Base-by-base conservation (phyloP, 2,329 filamentous ascomycete species). In the Fusarium hostae region DNA sequence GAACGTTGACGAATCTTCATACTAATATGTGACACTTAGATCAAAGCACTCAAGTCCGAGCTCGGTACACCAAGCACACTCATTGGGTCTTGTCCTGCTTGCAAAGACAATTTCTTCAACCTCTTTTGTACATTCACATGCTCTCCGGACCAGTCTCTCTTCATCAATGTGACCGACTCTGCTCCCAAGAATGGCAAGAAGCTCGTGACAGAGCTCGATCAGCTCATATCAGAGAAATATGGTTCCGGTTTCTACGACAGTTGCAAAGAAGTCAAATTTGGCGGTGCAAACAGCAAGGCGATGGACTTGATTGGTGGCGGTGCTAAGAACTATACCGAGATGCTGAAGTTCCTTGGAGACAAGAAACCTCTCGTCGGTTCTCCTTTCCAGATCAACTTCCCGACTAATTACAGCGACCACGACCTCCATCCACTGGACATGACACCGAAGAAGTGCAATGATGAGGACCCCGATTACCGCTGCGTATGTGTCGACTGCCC, bases 231-330 rank as follows among this genome's bases (percentile, higher is more conserved):
- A 4, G 87, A 94, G 62, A 86, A 92, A 58, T 98, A 97, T 79
- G 95, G 94, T 45, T 87, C 89, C 12, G 94, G 93, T 3, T 97
- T 99, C 84, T 99, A 95, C 80, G 88, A 97, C 81, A 99, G 96
- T 83, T 99, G 96, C 85, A 98, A 98, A 82, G 94, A 99, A 80
- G 95, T 99, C 82, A 99, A 99, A 79, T 98, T 98, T 77, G 96
- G 96, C 39, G 92, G 95, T 10, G 95, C 95, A 44, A 97, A 97
- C 78, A 92, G 93, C 67, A 94, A 92, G 77, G 96, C 95, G 20
- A 99, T 99, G 88, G 92, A 95, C 76, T 91, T 99, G 75, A 98
- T 99, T 68, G 97, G 96, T 35, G 96, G 96, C 20, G 95, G 95
- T 20, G 96, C 96, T 16, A 95, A 95, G 81, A 93, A 98, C 79